Percentiles rank a stretch among this genome's conserved stretches.
phyloP scores from a whole-genome alignment of 2,329 filamentous ascomycete genomes.

The Exophiala spinifera region DNA sequence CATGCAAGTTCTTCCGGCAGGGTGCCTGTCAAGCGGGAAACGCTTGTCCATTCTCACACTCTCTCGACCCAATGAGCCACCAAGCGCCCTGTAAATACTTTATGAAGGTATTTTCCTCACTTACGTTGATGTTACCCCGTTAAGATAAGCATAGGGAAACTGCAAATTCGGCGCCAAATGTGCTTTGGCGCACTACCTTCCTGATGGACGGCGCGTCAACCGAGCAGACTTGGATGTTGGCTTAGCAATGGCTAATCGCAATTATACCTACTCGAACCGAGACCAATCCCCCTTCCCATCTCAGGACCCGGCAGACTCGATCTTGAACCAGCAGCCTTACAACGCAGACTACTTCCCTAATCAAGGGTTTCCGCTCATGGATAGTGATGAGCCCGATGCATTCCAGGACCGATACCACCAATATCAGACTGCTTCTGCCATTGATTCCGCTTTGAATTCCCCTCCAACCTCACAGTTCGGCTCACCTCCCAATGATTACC shows the following conservation, averaged over 20 bases:
- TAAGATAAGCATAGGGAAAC: constrained; percentile 67
- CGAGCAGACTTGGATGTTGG: constrained; percentile 53
- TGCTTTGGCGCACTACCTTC: constrained; percentile 91
- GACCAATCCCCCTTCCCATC: constrained; percentile 61
- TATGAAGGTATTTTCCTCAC: constrained; percentile 68
- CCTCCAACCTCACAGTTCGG: constrained; percentile 67
- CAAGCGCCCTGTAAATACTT: constrained; percentile 97
- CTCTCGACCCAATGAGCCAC: constrained; percentile 77
- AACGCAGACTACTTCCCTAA: constrained; percentile 33
- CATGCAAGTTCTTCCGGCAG: constrained; percentile 98
- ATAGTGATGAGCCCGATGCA: constrained; percentile 41
- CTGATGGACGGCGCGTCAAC: constrained; percentile 89
- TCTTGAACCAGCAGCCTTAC: constrained; percentile 58
- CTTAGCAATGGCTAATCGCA: constrained; percentile 43
- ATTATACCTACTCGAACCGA: constrained; percentile 47
- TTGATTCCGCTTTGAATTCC: constrained; percentile 59
- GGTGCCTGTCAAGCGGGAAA: constrained; percentile 93
- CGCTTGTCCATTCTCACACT: constrained; percentile 94
- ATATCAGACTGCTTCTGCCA: constrained; percentile 53
- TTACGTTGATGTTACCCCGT: constrained; percentile 22
- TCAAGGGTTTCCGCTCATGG: constrained; percentile 43
- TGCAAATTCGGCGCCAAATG: constrained; percentile 99
- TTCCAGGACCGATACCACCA: constrained; percentile 32
- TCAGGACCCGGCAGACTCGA: constrained; percentile 68
- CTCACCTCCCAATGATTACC: constrained; percentile 74